Conservation (phyloP, 495 filamentous ascomycete species). For the Bombardia bombarda region DNA sequence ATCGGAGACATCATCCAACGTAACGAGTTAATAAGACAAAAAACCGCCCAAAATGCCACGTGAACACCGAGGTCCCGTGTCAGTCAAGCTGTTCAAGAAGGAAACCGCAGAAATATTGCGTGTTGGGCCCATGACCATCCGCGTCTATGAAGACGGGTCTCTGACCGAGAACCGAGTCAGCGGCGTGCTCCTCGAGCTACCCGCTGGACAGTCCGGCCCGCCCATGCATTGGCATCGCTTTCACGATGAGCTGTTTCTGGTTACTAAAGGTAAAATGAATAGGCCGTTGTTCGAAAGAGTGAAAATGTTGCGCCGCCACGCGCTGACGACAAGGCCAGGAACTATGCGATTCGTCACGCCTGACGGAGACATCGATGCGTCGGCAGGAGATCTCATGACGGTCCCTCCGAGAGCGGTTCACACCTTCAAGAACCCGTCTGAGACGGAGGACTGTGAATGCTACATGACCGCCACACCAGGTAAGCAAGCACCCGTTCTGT, state of each 20-base stretch:
- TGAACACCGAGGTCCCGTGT: conserved; percentile 17
- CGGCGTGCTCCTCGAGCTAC: conserved; percentile 36
- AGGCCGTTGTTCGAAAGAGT: conserved; percentile 33
- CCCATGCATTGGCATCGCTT: conserved; percentile 33
- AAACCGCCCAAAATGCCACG: conserved; percentile 14
- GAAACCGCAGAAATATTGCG: conserved; percentile 19
- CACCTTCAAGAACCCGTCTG: conserved; percentile 46
- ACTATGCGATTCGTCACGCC: conserved; percentile 30
- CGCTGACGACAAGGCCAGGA: conserved; percentile 9
- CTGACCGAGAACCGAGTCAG: conserved; percentile 41
- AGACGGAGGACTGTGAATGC: conserved; percentile 42
- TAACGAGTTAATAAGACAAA: too few species aligned
- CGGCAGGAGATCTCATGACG: conserved; percentile 42
- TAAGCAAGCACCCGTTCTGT: neutral
- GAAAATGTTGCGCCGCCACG: neutral
- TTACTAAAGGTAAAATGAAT: conserved; percentile 34
- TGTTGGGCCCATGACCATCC: conserved; percentile 24
- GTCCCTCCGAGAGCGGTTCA: conserved; percentile 44
- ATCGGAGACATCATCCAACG: too few species aligned
- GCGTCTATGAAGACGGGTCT: conserved; percentile 25
- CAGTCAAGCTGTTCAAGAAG: conserved; percentile 17
- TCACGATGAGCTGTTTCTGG: conserved; percentile 50
- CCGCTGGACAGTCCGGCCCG: conserved; percentile 38
- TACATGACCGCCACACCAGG: conserved; percentile 49
- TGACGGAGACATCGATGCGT: conserved; percentile 35